phyloP scores from a whole-genome alignment of 805 yeast species.

The Hanseniaspora meyeri region DNA sequence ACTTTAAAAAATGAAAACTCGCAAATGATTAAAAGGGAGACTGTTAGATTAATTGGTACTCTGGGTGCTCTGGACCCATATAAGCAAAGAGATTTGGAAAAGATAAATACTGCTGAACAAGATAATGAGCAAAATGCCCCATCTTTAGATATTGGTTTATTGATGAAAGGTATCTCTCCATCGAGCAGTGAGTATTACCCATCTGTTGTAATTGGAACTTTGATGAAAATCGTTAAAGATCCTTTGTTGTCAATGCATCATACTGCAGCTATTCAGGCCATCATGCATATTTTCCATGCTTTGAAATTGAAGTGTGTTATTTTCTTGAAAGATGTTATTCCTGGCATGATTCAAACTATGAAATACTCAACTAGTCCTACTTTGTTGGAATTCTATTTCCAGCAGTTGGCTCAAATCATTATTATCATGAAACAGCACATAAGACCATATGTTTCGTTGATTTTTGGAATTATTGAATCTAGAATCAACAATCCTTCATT shows the following conservation, averaged over 20 bases:
- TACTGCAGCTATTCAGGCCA: slow-evolving; percentile 85
- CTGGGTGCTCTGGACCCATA: slow-evolving; percentile 96
- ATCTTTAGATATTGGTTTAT: slow-evolving; percentile 74
- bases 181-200: slow-evolving; percentile 88
- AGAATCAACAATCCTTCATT: slow-evolving; percentile 52
- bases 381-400: slow-evolving; percentile 76
- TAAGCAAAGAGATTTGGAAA: slow-evolving; percentile 83
- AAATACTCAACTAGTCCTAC: slow-evolving; percentile 56
- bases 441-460: slow-evolving; percentile 63
- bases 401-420: slow-evolving; percentile 70
- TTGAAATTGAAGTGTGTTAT: slow-evolving; percentile 80
- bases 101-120: slow-evolving; percentile 38
- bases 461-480: slow-evolving; percentile 63
- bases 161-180: slow-evolving; percentile 92
- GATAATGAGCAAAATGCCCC: slow-evolving; percentile 72
- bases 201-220: slow-evolving; percentile 78
- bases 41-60: slow-evolving; percentile 80
- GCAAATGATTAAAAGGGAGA: slow-evolving; percentile 64
- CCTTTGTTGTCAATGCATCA: slow-evolving; percentile 77
- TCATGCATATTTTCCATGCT: slow-evolving; percentile 80
- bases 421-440: slow-evolving; percentile 81
- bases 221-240: slow-evolving; percentile 75
- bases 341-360: slow-evolving; percentile 79
- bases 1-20: slow-evolving; percentile 74
- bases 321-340: slow-evolving; percentile 77